A percentile compares a stretch with the other conserved stretches of the same genome.
phyloP scores from a whole-genome alignment of 805 yeast genomes.

The Candida methanosorbosa region DNA sequence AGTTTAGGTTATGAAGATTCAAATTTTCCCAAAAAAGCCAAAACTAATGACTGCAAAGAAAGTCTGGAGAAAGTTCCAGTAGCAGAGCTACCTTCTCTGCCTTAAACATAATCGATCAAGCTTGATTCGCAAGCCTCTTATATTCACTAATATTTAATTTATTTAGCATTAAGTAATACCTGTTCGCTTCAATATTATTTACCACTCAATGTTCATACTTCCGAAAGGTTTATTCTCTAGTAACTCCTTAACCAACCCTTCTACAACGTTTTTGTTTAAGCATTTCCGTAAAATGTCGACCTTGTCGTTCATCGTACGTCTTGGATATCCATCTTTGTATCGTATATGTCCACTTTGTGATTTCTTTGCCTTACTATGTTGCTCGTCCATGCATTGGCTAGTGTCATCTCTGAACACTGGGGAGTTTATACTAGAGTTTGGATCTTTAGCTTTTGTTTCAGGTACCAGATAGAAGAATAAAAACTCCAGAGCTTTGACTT shows the following conservation, averaged over 20 bases:
- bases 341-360: background rate
- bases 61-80: too few relatives aligned
- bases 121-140: too few relatives aligned
- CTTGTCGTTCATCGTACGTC: conserved; percentile 36
- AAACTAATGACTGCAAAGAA: too few relatives aligned
- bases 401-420: background rate
- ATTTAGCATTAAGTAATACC: too few relatives aligned
- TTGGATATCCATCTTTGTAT: conserved; percentile 13
- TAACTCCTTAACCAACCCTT: conserved; percentile 38
- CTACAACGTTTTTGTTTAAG: conserved; percentile 37
- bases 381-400: too few relatives aligned
- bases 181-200: too few relatives aligned
- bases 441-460: conserved; percentile 29
- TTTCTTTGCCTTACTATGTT: too few relatives aligned
- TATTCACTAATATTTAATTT: too few relatives aligned
- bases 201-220: conserved; percentile 38
- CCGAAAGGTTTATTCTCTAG: conserved; percentile 41
- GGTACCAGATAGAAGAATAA: conserved; percentile 61
- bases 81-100: too few relatives aligned
- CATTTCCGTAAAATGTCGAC: conserved; percentile 31
- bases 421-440: background rate
- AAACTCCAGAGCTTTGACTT: conserved; percentile 60
- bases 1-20: too few relatives aligned
- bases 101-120: too few relatives aligned
- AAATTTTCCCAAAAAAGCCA: too few relatives aligned